Percentiles rank a stretch among this genome's conserved stretches.
These are phyloP conservation scores for Russula griseocarnosa DNA, from an alignment of 768 basidiomycete species.

Conservation along the genomic window DNA sequence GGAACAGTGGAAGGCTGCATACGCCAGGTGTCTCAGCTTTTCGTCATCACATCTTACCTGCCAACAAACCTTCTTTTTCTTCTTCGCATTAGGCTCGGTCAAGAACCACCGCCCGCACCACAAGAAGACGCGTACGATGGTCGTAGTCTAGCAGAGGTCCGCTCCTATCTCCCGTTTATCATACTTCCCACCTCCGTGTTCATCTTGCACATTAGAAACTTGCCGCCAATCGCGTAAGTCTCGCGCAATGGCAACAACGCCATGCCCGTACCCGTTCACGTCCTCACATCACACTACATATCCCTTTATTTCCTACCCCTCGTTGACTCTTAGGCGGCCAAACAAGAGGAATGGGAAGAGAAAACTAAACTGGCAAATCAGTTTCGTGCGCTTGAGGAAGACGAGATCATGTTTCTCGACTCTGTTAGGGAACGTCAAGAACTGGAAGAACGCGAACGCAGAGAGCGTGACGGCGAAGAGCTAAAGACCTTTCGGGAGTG, in stretches of 20 bases:
- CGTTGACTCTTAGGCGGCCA: slow-evolving; percentile 57
- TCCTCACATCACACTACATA: not conserved
- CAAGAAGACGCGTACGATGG: slow-evolving; percentile 78
- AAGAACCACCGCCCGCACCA: slow-evolving; percentile 76
- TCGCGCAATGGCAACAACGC: slow-evolving; percentile 17
- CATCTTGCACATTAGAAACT: slow-evolving; percentile 57
- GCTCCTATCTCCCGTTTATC: slow-evolving; percentile 32
- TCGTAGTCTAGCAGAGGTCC: slow-evolving; percentile 83
- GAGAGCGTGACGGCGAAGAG: slow-evolving; percentile 73
- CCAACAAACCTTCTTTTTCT: slow-evolving; percentile 41
- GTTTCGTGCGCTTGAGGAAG: slow-evolving; percentile 84
- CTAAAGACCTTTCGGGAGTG: slow-evolving; percentile 76
- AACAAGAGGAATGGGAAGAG: slow-evolving; percentile 93
- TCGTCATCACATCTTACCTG: slow-evolving; percentile 35
- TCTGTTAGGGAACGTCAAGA: slow-evolving; percentile 72
- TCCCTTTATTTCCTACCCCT: not conserved
- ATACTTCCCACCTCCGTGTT: slow-evolving; percentile 7
- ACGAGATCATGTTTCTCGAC: slow-evolving; percentile 86
- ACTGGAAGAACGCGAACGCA: slow-evolving; percentile 71
- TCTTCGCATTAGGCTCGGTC: slow-evolving; percentile 55
- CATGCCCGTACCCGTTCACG: slow-evolving; percentile 30
- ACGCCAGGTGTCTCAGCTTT: slow-evolving; percentile 56
- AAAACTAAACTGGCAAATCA: slow-evolving; percentile 85
- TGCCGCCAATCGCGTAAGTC: slow-evolving; percentile 75
- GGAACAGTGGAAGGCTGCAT: slow-evolving; percentile 88